Conservation (phyloP, 163 green algal genomes). For the Prototheca wickerhamii region DNA sequence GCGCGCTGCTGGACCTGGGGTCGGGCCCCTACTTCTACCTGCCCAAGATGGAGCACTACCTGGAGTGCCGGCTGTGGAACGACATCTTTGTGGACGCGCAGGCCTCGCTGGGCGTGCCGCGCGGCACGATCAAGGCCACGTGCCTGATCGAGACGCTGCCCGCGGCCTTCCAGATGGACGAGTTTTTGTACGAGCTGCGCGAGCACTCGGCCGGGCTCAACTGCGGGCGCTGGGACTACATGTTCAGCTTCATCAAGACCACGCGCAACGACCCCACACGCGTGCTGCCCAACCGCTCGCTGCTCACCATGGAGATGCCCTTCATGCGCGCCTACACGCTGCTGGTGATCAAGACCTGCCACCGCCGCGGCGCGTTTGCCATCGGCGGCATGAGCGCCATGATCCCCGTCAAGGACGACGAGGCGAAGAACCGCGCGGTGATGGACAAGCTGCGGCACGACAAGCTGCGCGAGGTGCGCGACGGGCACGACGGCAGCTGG, state of each 20-base stretch:
- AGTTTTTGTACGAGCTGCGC: constrained; percentile 78
- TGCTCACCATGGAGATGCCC: constrained; percentile 65
- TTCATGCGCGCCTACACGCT: constrained; percentile 80
- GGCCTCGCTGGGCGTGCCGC: constrained; percentile 52
- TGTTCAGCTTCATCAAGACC: constrained; percentile 86
- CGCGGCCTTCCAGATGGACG: constrained; percentile 88
- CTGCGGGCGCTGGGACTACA: constrained; percentile 88
- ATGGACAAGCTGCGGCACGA: constrained; percentile 57
- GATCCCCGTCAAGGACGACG: constrained; percentile 85
- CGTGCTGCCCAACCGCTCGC: constrained; percentile 65
- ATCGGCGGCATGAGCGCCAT: constrained; percentile 86
- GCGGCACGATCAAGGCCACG: constrained; percentile 71
- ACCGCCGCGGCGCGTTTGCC: constrained; percentile 76
- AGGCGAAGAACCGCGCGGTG: constrained; percentile 48
- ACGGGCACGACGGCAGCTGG: constrained; percentile 82
- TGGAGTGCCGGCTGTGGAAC: constrained; percentile 75
- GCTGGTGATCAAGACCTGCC: constrained; percentile 86
- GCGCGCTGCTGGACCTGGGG: constrained; percentile 30
- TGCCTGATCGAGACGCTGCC: constrained; percentile 83
- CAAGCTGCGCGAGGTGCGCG: constrained; percentile 78
- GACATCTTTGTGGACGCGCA: constrained; percentile 58
- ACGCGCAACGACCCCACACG: constrained; percentile 52
- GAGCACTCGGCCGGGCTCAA: constrained; percentile 62
- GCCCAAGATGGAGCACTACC: constrained; percentile 64
- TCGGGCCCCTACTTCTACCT: constrained; percentile 64